Conservation (phyloP, 306 rosid genomes). For the Echinosophora koreensis region DNA sequence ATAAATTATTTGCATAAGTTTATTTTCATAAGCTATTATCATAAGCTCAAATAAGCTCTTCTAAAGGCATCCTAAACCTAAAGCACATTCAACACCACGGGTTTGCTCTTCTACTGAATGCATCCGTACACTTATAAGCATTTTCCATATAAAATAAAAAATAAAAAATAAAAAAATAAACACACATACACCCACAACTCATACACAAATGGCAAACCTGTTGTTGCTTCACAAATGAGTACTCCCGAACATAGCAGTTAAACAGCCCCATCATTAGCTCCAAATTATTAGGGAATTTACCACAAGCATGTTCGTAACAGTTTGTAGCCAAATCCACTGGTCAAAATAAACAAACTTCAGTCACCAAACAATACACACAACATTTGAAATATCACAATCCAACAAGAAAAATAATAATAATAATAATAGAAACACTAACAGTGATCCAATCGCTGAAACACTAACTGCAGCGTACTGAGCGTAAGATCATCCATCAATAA, state of each 20-base stretch:
- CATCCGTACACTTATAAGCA: too few species aligned
- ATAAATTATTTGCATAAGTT: too few species aligned
- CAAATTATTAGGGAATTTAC: slow-evolving; percentile 75
- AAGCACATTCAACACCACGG: too few species aligned
- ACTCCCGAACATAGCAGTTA: slow-evolving; percentile 95
- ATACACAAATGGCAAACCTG: slow-evolving; percentile 66
- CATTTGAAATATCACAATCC: slow-evolving; percentile 24
- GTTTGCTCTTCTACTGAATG: too few species aligned
- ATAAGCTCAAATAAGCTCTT: too few species aligned
- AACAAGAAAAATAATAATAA: background rate
- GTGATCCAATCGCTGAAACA: slow-evolving; percentile 86
- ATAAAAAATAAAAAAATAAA: background rate
- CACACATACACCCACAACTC: background rate
- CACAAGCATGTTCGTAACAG: slow-evolving; percentile 93
- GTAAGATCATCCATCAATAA: slow-evolving; percentile 92
- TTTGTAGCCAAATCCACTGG: slow-evolving; percentile 92
- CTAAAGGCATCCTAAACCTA: too few species aligned
- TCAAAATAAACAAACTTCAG: slow-evolving; percentile 37
- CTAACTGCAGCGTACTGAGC: slow-evolving; percentile 92
- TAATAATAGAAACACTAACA: slow-evolving; percentile 54
- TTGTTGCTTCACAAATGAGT: slow-evolving; percentile 97
- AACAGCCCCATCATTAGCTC: slow-evolving; percentile 94
- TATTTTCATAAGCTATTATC: too few species aligned
- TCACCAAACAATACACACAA: slow-evolving; percentile 32
- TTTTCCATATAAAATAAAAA: background rate